Percentiles rank a stretch among this genome's conserved stretches.
phyloP scores from a whole-genome alignment of 257 asterid genomes.

The Solanum piurae region DNA sequence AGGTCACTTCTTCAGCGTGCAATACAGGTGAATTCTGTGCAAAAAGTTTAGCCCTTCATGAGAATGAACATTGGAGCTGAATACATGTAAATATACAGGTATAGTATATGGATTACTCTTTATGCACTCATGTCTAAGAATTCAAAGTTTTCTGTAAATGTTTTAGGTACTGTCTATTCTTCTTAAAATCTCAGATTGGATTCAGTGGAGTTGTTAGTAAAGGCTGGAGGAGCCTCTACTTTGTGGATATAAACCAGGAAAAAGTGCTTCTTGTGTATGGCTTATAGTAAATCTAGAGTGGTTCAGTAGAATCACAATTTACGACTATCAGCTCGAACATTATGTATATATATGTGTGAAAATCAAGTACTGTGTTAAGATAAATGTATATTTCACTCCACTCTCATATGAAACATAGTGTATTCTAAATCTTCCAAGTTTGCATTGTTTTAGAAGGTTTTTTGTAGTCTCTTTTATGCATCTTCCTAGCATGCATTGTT shows the following conservation, averaged over 20 bases:
- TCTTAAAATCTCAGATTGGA: not conserved
- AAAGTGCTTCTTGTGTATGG: not conserved
- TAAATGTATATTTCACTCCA: not conserved
- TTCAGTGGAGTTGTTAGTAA: not conserved
- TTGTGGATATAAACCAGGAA: not conserved
- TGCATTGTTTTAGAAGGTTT: not conserved
- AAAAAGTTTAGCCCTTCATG: constrained; percentile 13
- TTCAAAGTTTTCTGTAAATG: not conserved
- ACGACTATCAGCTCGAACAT: not conserved
- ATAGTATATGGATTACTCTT: not conserved
- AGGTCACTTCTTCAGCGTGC: constrained; percentile 50
- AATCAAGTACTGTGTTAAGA: not conserved
- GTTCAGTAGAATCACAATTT: not conserved
- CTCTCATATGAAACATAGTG: not conserved
- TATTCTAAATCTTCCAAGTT: not conserved
- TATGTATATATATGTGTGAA: not conserved
- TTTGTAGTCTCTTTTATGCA: not conserved
- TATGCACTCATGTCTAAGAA: not conserved
- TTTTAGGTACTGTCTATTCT: not conserved
- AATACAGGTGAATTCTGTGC: constrained; percentile 24
- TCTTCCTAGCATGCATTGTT: not conserved
- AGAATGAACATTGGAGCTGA: not conserved
- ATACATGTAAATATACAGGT: not conserved
- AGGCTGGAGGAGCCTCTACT: not conserved
- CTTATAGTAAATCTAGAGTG: not conserved